Conservation (phyloP, 305 asterid species). For the Fraxinus dipetala region DNA sequence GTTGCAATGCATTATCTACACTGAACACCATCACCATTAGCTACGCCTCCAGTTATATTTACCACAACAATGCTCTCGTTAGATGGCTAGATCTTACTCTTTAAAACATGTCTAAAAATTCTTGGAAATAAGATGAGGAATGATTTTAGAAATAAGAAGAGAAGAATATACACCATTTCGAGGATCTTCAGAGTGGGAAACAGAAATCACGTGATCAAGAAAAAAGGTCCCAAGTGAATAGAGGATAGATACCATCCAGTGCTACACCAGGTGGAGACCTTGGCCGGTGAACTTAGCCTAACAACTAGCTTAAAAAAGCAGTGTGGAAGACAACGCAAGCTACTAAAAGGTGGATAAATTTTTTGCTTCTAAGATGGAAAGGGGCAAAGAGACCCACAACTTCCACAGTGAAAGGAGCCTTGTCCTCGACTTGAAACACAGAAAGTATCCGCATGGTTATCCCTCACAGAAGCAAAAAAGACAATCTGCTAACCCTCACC, state of each 20-base stretch:
- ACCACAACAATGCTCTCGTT: not conserved
- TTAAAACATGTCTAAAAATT: not conserved
- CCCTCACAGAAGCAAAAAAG: not conserved
- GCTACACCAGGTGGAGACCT: not conserved
- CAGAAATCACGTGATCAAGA: not conserved
- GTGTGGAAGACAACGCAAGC: not conserved
- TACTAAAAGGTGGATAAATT: not conserved
- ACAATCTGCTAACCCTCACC: not conserved
- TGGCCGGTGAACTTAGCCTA: not conserved
- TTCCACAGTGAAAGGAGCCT: not conserved
- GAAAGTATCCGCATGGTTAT: not conserved
- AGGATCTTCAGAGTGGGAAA: constrained; percentile 5
- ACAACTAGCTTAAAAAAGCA: not conserved
- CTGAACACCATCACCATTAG: constrained; percentile 5
- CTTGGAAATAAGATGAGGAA: not conserved
- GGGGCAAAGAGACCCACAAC: not conserved
- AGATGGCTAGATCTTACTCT: not conserved
- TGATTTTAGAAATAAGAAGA: constrained; percentile 2
- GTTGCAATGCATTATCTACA: constrained; percentile 8
- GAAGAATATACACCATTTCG: not conserved
- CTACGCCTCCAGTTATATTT: not conserved
- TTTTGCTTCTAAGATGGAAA: not conserved
- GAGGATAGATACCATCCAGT: not conserved
- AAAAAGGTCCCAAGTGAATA: not conserved
- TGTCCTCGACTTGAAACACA: not conserved